phyloP scores from a whole-genome alignment of 2,329 filamentous ascomycete species.

The Endoconidiophora laricicola region DNA sequence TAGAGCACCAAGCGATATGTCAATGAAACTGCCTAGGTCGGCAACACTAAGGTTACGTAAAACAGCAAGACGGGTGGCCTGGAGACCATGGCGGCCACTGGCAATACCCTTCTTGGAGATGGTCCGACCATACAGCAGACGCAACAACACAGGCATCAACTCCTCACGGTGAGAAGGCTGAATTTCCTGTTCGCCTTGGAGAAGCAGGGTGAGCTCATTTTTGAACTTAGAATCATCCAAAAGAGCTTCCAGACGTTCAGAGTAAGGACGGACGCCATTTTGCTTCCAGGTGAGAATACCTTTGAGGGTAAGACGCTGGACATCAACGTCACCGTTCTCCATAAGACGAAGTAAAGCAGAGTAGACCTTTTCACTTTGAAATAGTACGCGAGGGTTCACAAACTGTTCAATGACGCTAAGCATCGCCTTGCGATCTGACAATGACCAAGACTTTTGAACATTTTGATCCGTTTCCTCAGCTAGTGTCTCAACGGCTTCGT shows the following conservation, averaged over 20 bases:
- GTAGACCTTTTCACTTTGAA: constrained; percentile 60
- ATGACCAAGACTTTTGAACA: constrained; percentile 42
- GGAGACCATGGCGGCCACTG: constrained; percentile 64
- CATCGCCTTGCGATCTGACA: constrained; percentile 71
- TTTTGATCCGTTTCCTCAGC: constrained; percentile 23
- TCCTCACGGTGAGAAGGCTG: constrained; percentile 53
- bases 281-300: constrained; percentile 83
- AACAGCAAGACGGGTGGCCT: constrained; percentile 64
- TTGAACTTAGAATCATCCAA: constrained; percentile 84
- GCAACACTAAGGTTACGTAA: constrained; percentile 58
- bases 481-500: constrained; percentile 20
- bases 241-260: constrained; percentile 71
- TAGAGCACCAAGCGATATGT: constrained; percentile 62
- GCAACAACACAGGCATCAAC: constrained; percentile 72
- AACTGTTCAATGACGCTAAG: constrained; percentile 73
- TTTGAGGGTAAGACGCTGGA: constrained; percentile 73
- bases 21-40: constrained; percentile 66
- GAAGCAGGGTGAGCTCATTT: constrained; percentile 80
- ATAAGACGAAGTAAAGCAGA: constrained; percentile 57
- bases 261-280: constrained; percentile 55
- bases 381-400: constrained; percentile 70
- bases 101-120: constrained; percentile 65
- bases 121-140: constrained; percentile 75
- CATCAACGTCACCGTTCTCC: constrained; percentile 75
- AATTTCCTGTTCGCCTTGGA: constrained; percentile 60